Evolutionary conservation across 148 eudicot genomes (phyloP), one percentile per base, ranked within the genome.

Genomic region (Vaccinium vitisidaea): DNA sequence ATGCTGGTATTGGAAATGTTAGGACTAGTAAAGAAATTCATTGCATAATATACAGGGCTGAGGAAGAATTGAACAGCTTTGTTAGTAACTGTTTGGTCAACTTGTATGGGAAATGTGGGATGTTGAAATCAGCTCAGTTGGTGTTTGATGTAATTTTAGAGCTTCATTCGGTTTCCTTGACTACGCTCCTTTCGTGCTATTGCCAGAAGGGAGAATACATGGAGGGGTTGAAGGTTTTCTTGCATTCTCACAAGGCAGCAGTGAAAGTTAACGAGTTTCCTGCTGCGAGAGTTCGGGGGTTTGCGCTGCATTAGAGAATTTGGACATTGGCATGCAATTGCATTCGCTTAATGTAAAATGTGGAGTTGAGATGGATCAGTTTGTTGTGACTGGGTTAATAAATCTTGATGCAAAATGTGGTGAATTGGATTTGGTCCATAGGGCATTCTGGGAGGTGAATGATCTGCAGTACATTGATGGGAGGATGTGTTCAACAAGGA

Each of bases 21-120:
- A 86, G 88, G 65, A 80, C 16, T 46, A 90, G 88, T 19, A 90
- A 86, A 83, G 92, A 88, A 75, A 83, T 88, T 55, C 92, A 90
- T 77, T 89, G 84, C 8, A 86, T 83, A 53, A 86, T 90, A 18
- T 82, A 77, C 59, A 86, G 86, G 86, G 80, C 19, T 21, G 84
- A 79, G 87, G 84, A 80, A 54, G 69, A 43, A 27, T 50, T 86
- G 9, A 88, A 85, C 71, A 80, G 86, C 56, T 86, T 88, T 81
- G 89, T 88, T 52, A 73, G 70, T 82, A 90, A 90, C 70, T 61
- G 86, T 70, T 85, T 90, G 86, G 82, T 90, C 56, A 90, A 86
- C 71, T 88, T 90, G 69, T 88, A 90, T 79, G 90, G 92, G 83
- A 90, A 88, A 85, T 83, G 89, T 83, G 89, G 90, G 82, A 80